These are phyloP conservation scores for Fraxinus nigra DNA, from an alignment of 305 asterid species.

Conservation along the genomic window DNA sequence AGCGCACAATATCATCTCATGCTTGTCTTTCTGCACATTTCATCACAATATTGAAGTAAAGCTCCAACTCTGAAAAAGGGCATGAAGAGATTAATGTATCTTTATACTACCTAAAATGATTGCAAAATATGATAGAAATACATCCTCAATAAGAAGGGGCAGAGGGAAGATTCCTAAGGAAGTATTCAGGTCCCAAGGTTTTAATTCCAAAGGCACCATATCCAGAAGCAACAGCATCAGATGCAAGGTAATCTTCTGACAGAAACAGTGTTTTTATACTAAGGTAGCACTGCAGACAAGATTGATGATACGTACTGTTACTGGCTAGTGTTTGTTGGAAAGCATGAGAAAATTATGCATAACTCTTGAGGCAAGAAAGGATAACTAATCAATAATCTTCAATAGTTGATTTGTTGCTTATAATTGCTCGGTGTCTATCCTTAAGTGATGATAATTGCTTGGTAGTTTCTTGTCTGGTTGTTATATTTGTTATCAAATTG, in stretches of 20 bases:
- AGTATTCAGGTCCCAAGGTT: too few species aligned
- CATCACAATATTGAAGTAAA: neutral
- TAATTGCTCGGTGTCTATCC: neutral
- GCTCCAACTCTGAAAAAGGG: conserved; percentile 19
- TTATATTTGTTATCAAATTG: neutral
- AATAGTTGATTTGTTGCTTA: neutral
- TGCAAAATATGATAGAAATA: too few species aligned
- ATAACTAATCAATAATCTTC: neutral
- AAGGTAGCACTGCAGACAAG: neutral
- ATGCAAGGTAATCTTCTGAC: neutral
- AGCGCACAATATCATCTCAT: neutral
- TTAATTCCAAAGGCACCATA: too few species aligned
- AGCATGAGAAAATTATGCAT: neutral
- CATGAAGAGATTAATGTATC: too few species aligned
- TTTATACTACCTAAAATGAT: too few species aligned
- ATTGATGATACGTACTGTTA: neutral
- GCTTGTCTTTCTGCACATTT: neutral
- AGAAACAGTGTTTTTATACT: neutral
- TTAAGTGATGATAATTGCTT: too few species aligned
- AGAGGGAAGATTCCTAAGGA: too few species aligned
- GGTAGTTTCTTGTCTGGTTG: neutral
- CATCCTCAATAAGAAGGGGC: neutral
- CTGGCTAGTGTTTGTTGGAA: neutral
- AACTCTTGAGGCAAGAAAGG: neutral
- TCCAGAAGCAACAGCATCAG: neutral